Evolutionary conservation across 176 grass and related monocot genomes (phyloP), one percentile per base, ranked within the genome.

Genomic region (Phoenix dactylifera): DNA sequence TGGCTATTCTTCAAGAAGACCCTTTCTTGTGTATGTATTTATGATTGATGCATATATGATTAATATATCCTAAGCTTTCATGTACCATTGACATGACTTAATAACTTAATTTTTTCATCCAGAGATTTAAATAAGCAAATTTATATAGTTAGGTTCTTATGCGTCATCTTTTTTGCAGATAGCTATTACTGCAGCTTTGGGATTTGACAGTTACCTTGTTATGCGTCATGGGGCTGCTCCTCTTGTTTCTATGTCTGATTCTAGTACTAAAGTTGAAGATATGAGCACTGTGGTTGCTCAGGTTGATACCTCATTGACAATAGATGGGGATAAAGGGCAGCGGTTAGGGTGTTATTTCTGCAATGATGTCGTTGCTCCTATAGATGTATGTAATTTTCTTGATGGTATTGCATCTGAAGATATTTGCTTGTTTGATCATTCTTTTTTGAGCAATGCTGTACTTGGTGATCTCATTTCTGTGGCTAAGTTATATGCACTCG

Each of bases 301-400:
- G 18, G 54, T 6, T 35, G 60, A 78, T 52, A 73, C 22, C 52
- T 52, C 69, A 24, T 74, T 60, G 26, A 54, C 77, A 50, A 28
- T 67, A 70, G 76, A 85, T 86, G 66, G 67, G 59, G 22, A 72
- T 67, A 64, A 61, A 17, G 67, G 49, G 66, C 72, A 67, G 67
- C 89, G 92, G 51, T 68, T 96, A 10, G 92, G 87, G 44, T 96
- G 92, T 51, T 96, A 96, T 76, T 96, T 96, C 78, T 96, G 92
- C 72, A 90, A 75, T 35, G 92, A 96, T 32, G 69, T 96, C 25
- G 73, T 96, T 75, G 92, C 92, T 80, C 86, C 92, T 71, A 79
- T 96, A 26, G 92, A 90, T 84, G 92, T 96, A 96, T 30, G 28
- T 30, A 44, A 83, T 65, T 55, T 26, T 55, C 26, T 55, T 56